Base-by-base conservation (phyloP, 257 asterid genomes). In the Solanum phureja region DNA sequence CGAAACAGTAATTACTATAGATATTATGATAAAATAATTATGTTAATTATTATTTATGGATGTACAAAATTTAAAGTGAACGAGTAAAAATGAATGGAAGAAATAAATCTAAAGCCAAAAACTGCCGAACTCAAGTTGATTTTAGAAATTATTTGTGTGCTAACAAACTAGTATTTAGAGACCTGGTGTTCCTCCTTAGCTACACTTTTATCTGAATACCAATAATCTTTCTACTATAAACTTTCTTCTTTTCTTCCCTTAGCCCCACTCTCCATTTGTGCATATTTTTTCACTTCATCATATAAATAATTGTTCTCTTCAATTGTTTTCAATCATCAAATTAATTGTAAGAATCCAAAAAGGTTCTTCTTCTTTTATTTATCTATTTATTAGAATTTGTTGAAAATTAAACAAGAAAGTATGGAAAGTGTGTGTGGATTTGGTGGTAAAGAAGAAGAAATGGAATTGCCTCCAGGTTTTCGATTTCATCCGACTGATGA, bases 401-500 rank as follows among this genome's bases (percentile, higher is more conserved):
- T 27, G 85, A 44, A 16, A 13, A 44, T 79, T 79, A 44, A 44
- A 24, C 40, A 23, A 33, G 87, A 64, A 85, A 37, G 74, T 66
- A 82, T 40, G 87, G 58, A 37, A 14, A 46, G 29, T 18, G 7
- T 18, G 34, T 71, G 31, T 69, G 83, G 46, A 62, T 64, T 40
- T 34, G 68, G 52, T 33, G 72, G 64, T 0, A 60, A 42, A 8
- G 91, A 91, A 5, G 95, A 92, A 81, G 87, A 75, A 4, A 87
- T 95, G 56, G 93, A 92, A 38, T 75, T 95, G 87, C 98, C 97
- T 24, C 97, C 98, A 0, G 98, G 98, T 62, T 95, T 95, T 58
- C 93, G 98, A 2, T 94, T 94, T 87, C 98, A 94, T 73, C 98
- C 98, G 1, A 91, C 96, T 13, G 98, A 94, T 19, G 98, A 94